Percentiles rank a stretch among this genome's conserved stretches.
phyloP scores from a whole-genome alignment of 176 grass and related monocot species.

The Oryza punctata region DNA sequence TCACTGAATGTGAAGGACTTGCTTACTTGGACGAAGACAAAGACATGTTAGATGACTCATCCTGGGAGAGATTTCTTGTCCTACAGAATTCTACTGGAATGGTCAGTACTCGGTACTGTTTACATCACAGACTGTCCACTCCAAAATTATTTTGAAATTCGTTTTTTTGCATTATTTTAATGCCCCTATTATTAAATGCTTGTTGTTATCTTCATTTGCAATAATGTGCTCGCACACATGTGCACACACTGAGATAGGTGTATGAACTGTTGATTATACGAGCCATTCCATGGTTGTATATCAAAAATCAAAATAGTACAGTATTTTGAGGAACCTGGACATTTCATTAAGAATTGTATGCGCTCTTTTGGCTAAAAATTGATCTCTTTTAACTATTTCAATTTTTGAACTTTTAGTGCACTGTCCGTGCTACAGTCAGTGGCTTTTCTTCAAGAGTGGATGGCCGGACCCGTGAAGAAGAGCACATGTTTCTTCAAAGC shows the following conservation, averaged over 20 bases:
- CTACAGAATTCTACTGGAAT: conserved; percentile 88
- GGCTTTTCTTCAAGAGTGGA: conserved; percentile 50
- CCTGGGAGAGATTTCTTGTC: conserved; percentile 89
- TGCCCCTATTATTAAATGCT: not conserved
- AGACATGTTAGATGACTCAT: conserved; percentile 47
- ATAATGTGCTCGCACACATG: not conserved
- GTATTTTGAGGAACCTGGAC: not conserved
- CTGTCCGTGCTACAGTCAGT: conserved; percentile 60
- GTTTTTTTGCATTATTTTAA: not conserved
- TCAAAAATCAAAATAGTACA: not conserved
- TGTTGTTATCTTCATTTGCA: conserved; percentile 21
- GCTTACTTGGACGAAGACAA: conserved; percentile 59
- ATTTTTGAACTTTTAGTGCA: conserved; percentile 73
- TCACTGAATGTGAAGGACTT: conserved; percentile 72
- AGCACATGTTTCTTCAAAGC: conserved; percentile 44
- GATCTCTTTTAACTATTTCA: conserved; percentile 25
- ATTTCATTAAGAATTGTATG: conserved; percentile 24
- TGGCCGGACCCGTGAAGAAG: conserved; percentile 45
- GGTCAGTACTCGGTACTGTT: conserved; percentile 72
- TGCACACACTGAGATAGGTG: not conserved
- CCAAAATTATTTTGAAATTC: conserved; percentile 17
- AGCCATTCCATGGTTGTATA: not conserved
- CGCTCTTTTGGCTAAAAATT: conserved; percentile 10
- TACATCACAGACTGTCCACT: not conserved
- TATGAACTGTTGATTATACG: conserved; percentile 12